A percentile compares a stretch with the other conserved stretches of the same genome.
These are phyloP conservation scores for Ogataea allantospora DNA, from an alignment of 805 yeast species.

Conservation along the genomic window DNA sequence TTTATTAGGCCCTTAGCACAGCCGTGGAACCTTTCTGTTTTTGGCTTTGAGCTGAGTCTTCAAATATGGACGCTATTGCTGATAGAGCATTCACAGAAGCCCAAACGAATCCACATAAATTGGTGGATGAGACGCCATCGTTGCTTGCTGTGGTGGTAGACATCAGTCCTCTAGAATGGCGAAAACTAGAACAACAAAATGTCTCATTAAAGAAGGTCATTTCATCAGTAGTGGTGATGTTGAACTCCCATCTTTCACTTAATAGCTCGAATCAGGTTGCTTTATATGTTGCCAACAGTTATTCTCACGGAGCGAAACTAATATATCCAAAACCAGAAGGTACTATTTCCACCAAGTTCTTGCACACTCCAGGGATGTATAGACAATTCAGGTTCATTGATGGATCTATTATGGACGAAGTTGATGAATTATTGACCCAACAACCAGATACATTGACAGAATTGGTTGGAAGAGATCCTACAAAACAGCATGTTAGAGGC, in stretches of 20 bases:
- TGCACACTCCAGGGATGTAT: constrained; percentile 66
- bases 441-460: constrained; percentile 25
- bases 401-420: constrained; percentile 61
- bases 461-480: constrained; percentile 19
- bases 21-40: not conserved
- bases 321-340: constrained; percentile 55
- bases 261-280: constrained; percentile 84
- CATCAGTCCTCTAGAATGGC: constrained; percentile 72
- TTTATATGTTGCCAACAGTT: constrained; percentile 70
- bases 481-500: constrained; percentile 38
- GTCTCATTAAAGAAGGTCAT: constrained; percentile 57
- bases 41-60: not conserved
- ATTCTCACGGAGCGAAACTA: constrained; percentile 54
- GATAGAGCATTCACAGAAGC: constrained; percentile 48
- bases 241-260: constrained; percentile 85
- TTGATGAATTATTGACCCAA: constrained; percentile 46
- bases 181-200: constrained; percentile 39
- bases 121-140: constrained; percentile 71
- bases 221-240: constrained; percentile 65
- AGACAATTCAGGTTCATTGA: constrained; percentile 81
- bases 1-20: not conserved
- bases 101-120: constrained; percentile 22
- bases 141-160: constrained; percentile 77
- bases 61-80: constrained; percentile 67
- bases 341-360: constrained; percentile 15